Evolutionary conservation across 768 basidiomycete genomes (phyloP), one percentile per base, ranked within the genome.

Genomic region (Boletus eberwhitei): DNA sequence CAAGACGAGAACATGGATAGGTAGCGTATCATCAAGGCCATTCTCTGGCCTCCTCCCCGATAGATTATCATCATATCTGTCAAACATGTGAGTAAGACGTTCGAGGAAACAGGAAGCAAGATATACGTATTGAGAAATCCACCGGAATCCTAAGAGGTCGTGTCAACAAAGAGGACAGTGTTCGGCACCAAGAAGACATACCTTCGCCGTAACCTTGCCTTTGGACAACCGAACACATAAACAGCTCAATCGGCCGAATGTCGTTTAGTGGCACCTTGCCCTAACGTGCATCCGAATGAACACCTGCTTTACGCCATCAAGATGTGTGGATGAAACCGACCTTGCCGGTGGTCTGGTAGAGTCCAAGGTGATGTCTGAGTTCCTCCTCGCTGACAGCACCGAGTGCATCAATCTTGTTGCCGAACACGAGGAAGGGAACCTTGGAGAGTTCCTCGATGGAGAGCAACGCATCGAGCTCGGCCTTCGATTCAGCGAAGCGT

Each of bases 171-270:
- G 19, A 35, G n/a, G 51, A 49, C 17, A 31, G 22, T 40, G 32
- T 21, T 24, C 43, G 35, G 29, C 2, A 29, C 21, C 12, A 22
- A 44, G 48, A 36, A 54, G 37, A 55, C 76, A 46, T 53, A 85
- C 95, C 96, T 77, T 98, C 96, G 56, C 94, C 96, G 71, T 99
- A 98, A 47, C 96, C 96, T 73, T 97, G 94, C 72, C 96, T 83
- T 82, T 96, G 93, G 52, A 99, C 97, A 53, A 99, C 97, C 14
- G 97, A 98, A 79, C 95, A 98, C 97, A 99, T 99, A 85, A 98
- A 99, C 63, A 98, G 82, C 71, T 99, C 97, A 72, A 99, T 98
- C 17, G 97, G 97, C 56, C 97, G 85, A 63, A 98, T 98, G 72
- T 98, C 96, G 63, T 79, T 90, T 68, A 99, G 83, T 56, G 94